phyloP scores from a whole-genome alignment of 805 yeast genomes.

The Cyberlindnera sargentensis region DNA sequence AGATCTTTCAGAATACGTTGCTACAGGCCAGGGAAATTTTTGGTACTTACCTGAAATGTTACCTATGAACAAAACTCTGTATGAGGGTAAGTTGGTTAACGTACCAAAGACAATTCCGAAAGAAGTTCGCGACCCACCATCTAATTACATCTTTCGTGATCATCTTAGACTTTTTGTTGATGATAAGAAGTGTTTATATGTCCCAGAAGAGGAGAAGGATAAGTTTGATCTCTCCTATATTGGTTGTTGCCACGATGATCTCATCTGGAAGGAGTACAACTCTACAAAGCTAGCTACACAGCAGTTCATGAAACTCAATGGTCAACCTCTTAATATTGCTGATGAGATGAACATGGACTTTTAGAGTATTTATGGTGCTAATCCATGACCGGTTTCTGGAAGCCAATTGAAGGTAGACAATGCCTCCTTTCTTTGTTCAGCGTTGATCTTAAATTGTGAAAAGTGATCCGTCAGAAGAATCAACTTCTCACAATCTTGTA shows the following conservation, averaged over 20 bases:
- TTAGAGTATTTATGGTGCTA: constrained; percentile 22
- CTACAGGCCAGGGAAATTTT: constrained; percentile 37
- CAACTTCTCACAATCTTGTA: constrained; percentile 21
- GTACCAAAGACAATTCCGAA: constrained; percentile 36
- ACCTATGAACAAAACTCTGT: constrained; percentile 46
- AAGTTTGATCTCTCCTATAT: constrained; percentile 29
- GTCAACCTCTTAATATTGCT: constrained; percentile 14
- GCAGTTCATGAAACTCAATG: constrained; percentile 12
- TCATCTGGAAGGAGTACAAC: constrained; percentile 33
- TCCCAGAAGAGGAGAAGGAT: constrained; percentile 34
- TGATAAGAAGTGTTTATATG: constrained; percentile 30
- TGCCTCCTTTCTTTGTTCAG: constrained; percentile 23
- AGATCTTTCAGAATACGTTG: constrained; percentile 22
- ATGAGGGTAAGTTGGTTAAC: constrained; percentile 49
- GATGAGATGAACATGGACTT: constrained; percentile 18
- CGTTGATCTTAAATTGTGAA: constrained; percentile 14
- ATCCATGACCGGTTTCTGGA: constrained; percentile 28
- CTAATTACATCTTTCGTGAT: constrained; percentile 26
- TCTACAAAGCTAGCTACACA: constrained; percentile 24
- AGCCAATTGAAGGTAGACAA: constrained; percentile 30
- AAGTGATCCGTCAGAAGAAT: constrained; percentile 16
- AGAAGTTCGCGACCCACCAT: constrained; percentile 30
- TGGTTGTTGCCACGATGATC: constrained; percentile 35
- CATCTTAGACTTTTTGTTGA: constrained; percentile 34
- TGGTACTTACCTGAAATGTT: constrained; percentile 40